phyloP scores from a whole-genome alignment of 768 basidiomycete genomes.

The Boletus rubroflammeus region DNA sequence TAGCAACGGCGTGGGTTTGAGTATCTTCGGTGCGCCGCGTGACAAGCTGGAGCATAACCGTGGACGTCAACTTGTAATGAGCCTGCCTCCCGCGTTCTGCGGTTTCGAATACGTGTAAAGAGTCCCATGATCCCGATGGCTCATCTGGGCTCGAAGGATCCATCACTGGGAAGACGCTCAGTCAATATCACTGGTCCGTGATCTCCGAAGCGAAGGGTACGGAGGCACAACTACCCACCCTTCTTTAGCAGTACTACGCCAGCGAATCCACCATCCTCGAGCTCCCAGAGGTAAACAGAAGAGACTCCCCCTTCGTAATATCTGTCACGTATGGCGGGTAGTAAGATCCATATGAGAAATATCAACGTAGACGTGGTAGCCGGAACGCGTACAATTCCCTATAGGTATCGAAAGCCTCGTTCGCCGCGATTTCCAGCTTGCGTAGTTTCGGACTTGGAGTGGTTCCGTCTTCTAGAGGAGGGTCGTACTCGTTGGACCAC shows the following conservation, averaged over 20 bases:
- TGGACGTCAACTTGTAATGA: conserved; percentile 96
- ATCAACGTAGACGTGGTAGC: neutral
- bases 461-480: conserved; percentile 86
- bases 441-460: conserved; percentile 80
- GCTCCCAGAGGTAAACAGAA: conserved; percentile 96
- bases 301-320: conserved; percentile 99
- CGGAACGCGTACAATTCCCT: conserved; percentile 72
- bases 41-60: conserved; percentile 90
- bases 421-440: conserved; percentile 88
- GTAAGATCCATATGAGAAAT: neutral
- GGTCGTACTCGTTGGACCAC: conserved; percentile 97
- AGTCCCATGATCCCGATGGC: conserved; percentile 92
- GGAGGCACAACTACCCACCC: conserved; percentile 43
- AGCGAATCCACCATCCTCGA: conserved; percentile 94
- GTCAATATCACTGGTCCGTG: conserved; percentile 1
- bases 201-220: neutral
- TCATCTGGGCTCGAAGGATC: conserved; percentile 51
- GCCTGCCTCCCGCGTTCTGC: conserved; percentile 89
- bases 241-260: conserved; percentile 97
- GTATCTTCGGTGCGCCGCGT: conserved; percentile 42
- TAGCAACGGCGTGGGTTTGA: conserved; percentile 12
- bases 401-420: conserved; percentile 97
- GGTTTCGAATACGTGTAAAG: conserved; percentile 96
- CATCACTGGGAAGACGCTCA: conserved; percentile 47
- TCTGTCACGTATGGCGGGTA: conserved; percentile 36